Percentiles rank a stretch among this genome's conserved stretches.
Evolutionary conservation across 495 filamentous ascomycete species (phyloP).

Genomic region (Tuber magnatum): DNA sequence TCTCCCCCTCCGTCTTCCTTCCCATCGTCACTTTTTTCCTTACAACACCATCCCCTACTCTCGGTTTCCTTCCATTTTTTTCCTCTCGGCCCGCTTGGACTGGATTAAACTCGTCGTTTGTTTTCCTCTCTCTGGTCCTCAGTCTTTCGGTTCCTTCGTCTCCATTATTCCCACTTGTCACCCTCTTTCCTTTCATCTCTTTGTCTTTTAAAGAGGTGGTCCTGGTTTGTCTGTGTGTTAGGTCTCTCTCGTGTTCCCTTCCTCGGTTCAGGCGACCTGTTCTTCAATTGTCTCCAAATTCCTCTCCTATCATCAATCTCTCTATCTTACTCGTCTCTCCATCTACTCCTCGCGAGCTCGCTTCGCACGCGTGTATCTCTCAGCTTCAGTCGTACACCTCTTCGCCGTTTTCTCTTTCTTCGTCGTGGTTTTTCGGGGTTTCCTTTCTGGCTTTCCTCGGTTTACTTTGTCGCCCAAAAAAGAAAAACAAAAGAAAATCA

Average conservation of each 20-base stretch:
- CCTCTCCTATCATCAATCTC: slow-evolving; percentile 19
- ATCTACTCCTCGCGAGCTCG: slow-evolving; percentile 21
- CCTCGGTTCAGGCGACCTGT: slow-evolving; percentile 33
- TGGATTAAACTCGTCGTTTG: slow-evolving; percentile 36
- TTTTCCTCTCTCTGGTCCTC: slow-evolving; percentile 39
- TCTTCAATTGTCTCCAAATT: slow-evolving; percentile 34
- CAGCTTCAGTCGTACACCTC: slow-evolving; percentile 25
- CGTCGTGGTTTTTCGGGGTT: slow-evolving; percentile 32
- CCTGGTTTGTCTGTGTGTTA: slow-evolving; percentile 24
- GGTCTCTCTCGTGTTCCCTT: slow-evolving; percentile 24
- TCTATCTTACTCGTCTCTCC: slow-evolving; percentile 25
- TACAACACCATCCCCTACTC: slow-evolving; percentile 25
- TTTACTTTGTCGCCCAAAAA: slow-evolving; percentile 36
- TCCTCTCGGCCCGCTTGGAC: slow-evolving; percentile 38
- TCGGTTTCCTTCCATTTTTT: slow-evolving; percentile 31
- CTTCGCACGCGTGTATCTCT: slow-evolving; percentile 36
- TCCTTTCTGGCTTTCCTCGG: slow-evolving; percentile 38
- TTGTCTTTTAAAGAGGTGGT: slow-evolving; percentile 37
- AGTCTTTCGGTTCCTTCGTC: slow-evolving; percentile 9
- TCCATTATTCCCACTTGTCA: slow-evolving; percentile 26
- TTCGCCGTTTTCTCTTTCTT: slow-evolving; percentile 37
- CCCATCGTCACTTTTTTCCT: slow-evolving; percentile 25
- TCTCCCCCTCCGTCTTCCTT: slow-evolving; percentile 10
- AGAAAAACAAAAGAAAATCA: slow-evolving; percentile 21
- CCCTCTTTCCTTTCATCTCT: slow-evolving; percentile 37